Evolutionary conservation across 192 early-diverging fungal genomes (phyloP).

Genomic region (Rhizophagus prolifer): DNA sequence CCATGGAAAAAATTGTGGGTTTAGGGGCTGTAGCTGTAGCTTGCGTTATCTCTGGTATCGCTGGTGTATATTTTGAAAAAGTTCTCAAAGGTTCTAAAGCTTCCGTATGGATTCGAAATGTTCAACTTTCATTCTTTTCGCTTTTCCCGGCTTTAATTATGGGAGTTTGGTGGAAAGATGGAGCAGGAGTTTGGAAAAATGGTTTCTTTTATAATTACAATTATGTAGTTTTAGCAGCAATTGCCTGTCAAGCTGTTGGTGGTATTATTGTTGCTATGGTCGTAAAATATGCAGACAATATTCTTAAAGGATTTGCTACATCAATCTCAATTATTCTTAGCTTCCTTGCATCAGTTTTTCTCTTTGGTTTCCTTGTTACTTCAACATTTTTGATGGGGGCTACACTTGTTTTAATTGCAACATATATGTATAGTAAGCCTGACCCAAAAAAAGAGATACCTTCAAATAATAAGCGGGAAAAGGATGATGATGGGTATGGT

Average conservation of each 20-base stretch:
- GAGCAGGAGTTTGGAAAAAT: conserved; percentile 58
- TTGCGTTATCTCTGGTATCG: conserved; percentile 88
- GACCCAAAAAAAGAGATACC: conserved; percentile 30
- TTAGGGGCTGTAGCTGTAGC: conserved; percentile 79
- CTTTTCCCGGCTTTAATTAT: conserved; percentile 75
- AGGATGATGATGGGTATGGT: neutral
- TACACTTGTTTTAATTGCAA: conserved; percentile 69
- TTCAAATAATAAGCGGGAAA: neutral
- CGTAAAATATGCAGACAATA: conserved; percentile 98
- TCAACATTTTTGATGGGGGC: conserved; percentile 73
- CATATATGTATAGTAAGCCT: conserved; percentile 68
- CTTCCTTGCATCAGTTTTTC: conserved; percentile 73
- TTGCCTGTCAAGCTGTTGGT: conserved; percentile 85
- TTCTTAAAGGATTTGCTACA: conserved; percentile 98
- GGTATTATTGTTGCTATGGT: conserved; percentile 95
- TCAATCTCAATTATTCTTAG: conserved; percentile 94
- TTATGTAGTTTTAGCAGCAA: conserved; percentile 75
- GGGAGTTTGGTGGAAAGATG: conserved; percentile 79
- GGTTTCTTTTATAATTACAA: conserved; percentile 96
- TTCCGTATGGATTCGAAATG: conserved; percentile 89
- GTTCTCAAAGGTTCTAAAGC: conserved; percentile 81
- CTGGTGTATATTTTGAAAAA: conserved; percentile 99
- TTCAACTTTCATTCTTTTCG: conserved; percentile 88
- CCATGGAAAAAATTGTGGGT: conserved; percentile 62
- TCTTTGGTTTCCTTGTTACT: conserved; percentile 82